Percentiles rank a stretch among this genome's conserved stretches.
Evolutionary conservation across 139 green algal genomes (phyloP).

Genomic region (Diplosphaera chodatii): DNA sequence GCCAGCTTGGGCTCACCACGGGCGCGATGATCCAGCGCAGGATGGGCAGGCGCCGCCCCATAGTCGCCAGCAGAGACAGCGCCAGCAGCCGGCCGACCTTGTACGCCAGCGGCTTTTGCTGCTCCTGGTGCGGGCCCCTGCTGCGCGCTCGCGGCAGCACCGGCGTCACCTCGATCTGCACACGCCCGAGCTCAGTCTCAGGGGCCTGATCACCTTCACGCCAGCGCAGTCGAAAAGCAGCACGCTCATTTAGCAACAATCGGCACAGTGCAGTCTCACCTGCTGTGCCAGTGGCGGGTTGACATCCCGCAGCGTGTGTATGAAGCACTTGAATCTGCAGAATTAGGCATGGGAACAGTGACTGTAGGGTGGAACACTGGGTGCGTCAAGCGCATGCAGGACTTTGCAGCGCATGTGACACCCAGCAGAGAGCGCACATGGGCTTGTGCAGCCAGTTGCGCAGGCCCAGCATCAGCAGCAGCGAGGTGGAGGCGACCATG

Average conservation of each 20-base stretch:
- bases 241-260: too few species aligned
- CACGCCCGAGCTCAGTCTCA: too few species aligned
- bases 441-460: neutral
- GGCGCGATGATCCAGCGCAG: neutral
- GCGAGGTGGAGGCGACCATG: neutral
- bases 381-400: too few species aligned
- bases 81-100: neutral
- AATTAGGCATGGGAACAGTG: too few species aligned
- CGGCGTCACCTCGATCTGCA: neutral
- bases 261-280: neutral
- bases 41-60: neutral
- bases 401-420: too few species aligned
- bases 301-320: neutral
- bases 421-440: too few species aligned
- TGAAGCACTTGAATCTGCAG: conserved; percentile 1
- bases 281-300: neutral
- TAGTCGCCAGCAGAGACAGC: neutral
- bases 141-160: neutral
- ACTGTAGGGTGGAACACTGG: too few species aligned
- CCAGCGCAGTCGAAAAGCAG: too few species aligned
- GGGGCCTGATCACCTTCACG: too few species aligned
- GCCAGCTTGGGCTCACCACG: neutral
- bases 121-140: neutral
- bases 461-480: neutral
- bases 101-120: neutral